A percentile compares a stretch with the other conserved stretches of the same genome.
phyloP scores from a whole-genome alignment of 768 basidiomycete genomes.

The Boletellus sp. region DNA sequence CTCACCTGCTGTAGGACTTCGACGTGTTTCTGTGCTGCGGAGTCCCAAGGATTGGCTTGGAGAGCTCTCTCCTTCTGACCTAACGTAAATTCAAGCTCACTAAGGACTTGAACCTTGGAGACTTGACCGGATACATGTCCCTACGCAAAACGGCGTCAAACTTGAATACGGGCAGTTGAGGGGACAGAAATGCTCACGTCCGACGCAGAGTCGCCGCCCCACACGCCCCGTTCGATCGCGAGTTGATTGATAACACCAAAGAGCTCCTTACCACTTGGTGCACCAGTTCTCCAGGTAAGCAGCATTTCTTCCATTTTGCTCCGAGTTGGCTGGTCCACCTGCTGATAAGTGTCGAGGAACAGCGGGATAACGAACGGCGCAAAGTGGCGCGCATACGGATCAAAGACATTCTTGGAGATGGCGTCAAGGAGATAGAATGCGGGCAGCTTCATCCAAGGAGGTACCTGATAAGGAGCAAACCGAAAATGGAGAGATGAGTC shows the following conservation, averaged over 20 bases:
- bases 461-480: constrained; percentile 55
- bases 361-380: constrained; percentile 75
- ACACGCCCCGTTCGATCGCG: constrained; percentile 80
- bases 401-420: constrained; percentile 93
- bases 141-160: constrained; percentile 20
- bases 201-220: constrained; percentile 53
- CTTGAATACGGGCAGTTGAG: not conserved
- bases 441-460: constrained; percentile 86
- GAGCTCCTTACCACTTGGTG: constrained; percentile 74
- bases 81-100: constrained; percentile 78
- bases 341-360: constrained; percentile 83
- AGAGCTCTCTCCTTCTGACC: constrained; percentile 74
- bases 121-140: constrained; percentile 46
- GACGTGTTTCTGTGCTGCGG: constrained; percentile 64
- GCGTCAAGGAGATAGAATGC: constrained; percentile 95
- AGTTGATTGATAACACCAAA: constrained; percentile 80
- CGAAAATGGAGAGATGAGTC: constrained; percentile 54
- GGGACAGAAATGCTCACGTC: constrained; percentile 35
- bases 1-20: constrained; percentile 78
- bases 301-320: constrained; percentile 99
- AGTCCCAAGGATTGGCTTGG: constrained; percentile 72
- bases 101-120: constrained; percentile 75
- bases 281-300: constrained; percentile 88
- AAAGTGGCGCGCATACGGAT: constrained; percentile 88
- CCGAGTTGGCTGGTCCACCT: constrained; percentile 79